Base-by-base conservation (phyloP, 495 filamentous ascomycete species). In the Penicillium ucsense region DNA sequence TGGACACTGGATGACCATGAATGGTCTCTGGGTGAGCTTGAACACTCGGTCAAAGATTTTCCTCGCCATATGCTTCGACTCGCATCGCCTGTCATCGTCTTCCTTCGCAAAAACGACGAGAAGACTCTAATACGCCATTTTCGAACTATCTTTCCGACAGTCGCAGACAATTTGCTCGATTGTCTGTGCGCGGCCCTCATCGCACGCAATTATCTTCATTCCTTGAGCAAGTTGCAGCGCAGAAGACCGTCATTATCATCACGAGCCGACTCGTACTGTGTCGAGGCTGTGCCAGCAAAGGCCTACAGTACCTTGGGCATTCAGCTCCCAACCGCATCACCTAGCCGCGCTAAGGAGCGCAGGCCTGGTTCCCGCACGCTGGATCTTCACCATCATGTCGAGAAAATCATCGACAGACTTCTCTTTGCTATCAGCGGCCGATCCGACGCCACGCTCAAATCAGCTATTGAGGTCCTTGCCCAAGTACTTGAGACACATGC, bases 151-250 rank as follows among this genome's bases (percentile, higher is more conserved):
- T 85, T 84, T 45, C 76, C 78, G 0, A 47, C 67, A 6, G 75
- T 71, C 27, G 64, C 75, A 4, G 73, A 81, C 43, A 73, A 70
- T 45, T 59, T 81, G 4, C 74, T 80, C 31, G 77, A 82, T 40
- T 71, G 78, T 4, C 71, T 85, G n/a, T 84, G 82, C 47, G 80
- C 81, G 2, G 74, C 81, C 35, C 53, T 85, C 20, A 67, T 84
- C 12, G 80, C 77, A 0, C 78, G 77, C 46, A 83, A 83, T 51
- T 82, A 82, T 57, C 59, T 83, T 30, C 61, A 70, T 47, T 72
- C 68, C 0, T 48, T 71, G 31, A 55, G 64, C 30, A 54, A 52
- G 0, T 43, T 52, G 20, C 54, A 66, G 31, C 59, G 65, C 9
- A 56, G 52, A 27, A 62, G 49, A 56, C 54, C 41, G 38, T 51